Evolutionary conservation across 371 early-diverging fungal species (phyloP).

Genomic region (Mortierella sp.): DNA sequence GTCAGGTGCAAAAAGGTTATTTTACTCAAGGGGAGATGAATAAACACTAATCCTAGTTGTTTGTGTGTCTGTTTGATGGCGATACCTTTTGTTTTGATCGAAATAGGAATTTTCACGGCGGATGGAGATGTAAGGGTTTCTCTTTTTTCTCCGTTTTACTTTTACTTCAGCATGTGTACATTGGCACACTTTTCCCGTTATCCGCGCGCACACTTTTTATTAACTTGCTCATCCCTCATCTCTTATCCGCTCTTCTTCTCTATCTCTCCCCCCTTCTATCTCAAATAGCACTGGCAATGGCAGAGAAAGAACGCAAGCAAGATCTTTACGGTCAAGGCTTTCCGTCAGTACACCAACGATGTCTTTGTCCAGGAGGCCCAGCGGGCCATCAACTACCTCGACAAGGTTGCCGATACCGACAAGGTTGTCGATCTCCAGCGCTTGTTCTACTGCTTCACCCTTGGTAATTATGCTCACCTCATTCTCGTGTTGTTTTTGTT

Average conservation of each 20-base stretch:
- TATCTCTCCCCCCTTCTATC: background rate
- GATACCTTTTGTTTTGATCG: slow-evolving; percentile 58
- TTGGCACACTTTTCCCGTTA: background rate
- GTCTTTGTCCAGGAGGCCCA: slow-evolving; percentile 25
- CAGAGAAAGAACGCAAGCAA: slow-evolving; percentile 73
- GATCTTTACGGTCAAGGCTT: slow-evolving; percentile 69
- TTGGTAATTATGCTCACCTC: slow-evolving; percentile 48
- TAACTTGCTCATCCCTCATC: background rate
- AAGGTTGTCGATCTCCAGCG: slow-evolving; percentile 64
- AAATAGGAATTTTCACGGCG: slow-evolving; percentile 78
- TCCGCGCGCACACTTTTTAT: background rate
- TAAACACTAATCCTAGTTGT: slow-evolving; percentile 1
- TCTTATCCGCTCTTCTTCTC: too few relatives aligned
- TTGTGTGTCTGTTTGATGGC: background rate
- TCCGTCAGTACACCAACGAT: slow-evolving; percentile 64
- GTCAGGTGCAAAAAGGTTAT: background rate
- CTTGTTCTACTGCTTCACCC: slow-evolving; percentile 64
- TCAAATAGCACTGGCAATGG: slow-evolving; percentile 65
- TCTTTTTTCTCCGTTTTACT: background rate
- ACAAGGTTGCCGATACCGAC: slow-evolving; percentile 52
- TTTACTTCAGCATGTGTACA: background rate
- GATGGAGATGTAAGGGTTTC: slow-evolving; percentile 64
- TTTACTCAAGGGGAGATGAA: background rate
- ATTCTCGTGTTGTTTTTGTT: background rate
- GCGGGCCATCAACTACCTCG: slow-evolving; percentile 42